Evolutionary conservation across 2,329 filamentous ascomycete genomes (phyloP), one percentile per base, ranked within the genome.

Genomic region (Nakataea oryzae): DNA sequence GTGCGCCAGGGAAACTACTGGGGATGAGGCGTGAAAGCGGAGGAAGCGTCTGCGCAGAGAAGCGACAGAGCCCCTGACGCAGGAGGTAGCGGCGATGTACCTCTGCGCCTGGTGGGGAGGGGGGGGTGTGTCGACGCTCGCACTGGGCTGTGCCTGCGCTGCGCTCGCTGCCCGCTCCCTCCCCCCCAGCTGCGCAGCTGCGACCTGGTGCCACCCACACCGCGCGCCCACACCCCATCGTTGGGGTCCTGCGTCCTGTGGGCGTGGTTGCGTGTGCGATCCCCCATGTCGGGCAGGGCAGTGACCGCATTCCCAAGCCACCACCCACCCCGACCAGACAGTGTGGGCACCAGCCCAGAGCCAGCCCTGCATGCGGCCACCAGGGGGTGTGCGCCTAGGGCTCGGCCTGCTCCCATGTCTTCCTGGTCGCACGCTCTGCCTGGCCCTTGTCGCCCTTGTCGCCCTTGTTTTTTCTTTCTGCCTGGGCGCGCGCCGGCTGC

Each of bases 1-100:
- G 59, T 54, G 59, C 27, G 58, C 41, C 41, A 55, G 59, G 32
- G 47, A 60, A 60, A 54, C 29, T 27, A 13, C 58, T 59, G 58
- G 34, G 24, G 41, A 59, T 34, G 30, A 59, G 41, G 58, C 58
- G 58, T n/a, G 58, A 54, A 54, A 54, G 34, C 58, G 34, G 58
- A 59, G 58, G 34, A 41, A 34, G 26, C 30, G 57, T 34, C 57
- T 8, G 21, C 41, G 7, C 21, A 8, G 41, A 50, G 41, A 12
- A 50, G 17, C 17, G 17, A 50, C 41, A 21, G n/a, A 50, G 41
- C 41, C 41, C 41, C 41, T 50, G 41, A 50, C 41, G 41, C 41
- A 50, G 17, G 41, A 50, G 41, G 41, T 50, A 50, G 41, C 41
- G 41, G 9, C 41, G 41, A 58, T 24, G 57, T 34, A 58, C 30